Base-by-base conservation (phyloP, 441 rosid species). In the Lepidium campestre region DNA sequence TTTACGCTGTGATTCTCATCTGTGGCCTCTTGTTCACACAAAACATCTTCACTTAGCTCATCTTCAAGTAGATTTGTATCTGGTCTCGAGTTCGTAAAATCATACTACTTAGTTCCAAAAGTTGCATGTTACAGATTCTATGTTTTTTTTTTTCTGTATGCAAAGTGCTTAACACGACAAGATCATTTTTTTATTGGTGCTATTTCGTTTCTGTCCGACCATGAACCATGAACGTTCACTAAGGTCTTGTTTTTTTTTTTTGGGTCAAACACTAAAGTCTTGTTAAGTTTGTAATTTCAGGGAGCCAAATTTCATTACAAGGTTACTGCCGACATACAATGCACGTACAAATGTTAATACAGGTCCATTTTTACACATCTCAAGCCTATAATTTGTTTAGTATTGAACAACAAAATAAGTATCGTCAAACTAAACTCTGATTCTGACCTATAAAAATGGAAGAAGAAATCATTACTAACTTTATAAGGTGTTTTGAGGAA, bases 1-100 rank as follows among this genome's bases (percentile, higher is more conserved):
- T 90, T 10, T 86, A 88, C 59, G 79, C 83, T 5, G 58, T 83
- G 50, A 79, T 83, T 35, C 74, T 85, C 29, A 71, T 86, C 10
- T 84, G 89, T 60, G 86, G 91, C 59, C 66, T 85, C 31, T 79
- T 81, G 68, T 71, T 90, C 46, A 32, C 78, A 14, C 45, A 64
- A 66, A 47, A 5, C 71, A 59, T 57, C 39, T 76, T 45, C 35
- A 57, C 65, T 23, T 74, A 67, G 41, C 31, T 39, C 40, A 14
- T 37, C 49, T n/a, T 19, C 27, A 31, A 41, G 46, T 31, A 31
- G 50, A 23, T 37, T 52, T 65, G 25, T 20, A 9, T 35, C 46
- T 45, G 56, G 18, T 25, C 34, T 45, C 7, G 9, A 14, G 10
- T 42, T 53, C 3, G 23, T 41, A 22, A 57, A 45, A 23, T 45